Evolutionary conservation across 176 grass and related monocot genomes (phyloP), one percentile per base, ranked within the genome.

Genomic region (Canna indica): DNA sequence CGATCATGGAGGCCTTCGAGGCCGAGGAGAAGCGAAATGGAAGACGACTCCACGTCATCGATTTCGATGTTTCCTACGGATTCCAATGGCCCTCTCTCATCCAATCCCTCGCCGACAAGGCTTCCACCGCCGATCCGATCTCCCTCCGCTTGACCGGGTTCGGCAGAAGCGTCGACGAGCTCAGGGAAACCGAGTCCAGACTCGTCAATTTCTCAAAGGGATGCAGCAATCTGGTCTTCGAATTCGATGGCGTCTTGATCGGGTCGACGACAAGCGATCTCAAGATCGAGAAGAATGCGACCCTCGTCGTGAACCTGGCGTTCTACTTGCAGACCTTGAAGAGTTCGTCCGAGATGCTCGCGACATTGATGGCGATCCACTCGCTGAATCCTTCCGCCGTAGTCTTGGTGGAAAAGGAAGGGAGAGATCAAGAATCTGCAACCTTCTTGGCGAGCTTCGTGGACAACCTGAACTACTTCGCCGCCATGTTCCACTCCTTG

Each of bases 51-150:
- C 92, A 96, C 61, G 73, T 96, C 52, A 50, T 88, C 18, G 88
- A 96, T 73, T 84, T 96, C 73, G 83, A 96, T 69, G 88, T 82
- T 6, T 86, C 76, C 0, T 86, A 91, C 69, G 91, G 88, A 29
- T 96, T 91, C 82, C 88, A 96, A 80, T 96, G 91, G 91, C 91
- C 91, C 32, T 96, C 88, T 4, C 67, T 96, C 5, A 91, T 96
- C 71, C 88, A 96, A 69, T 96, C 91, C 44, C 68, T 96, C 12
- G 88, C 83, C 3, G 65, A 86, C 52, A 76, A 79, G 64, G 78
- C 83, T 16, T 67, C 69, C 0, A 75, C 33, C 33, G 58, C 24
- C 26, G 69, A 68, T 25, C 50, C 73, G 4, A 78, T 88, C 17
- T 84, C 80, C 57, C 73, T 96, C 36, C 83, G 68, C 38, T 69